A percentile compares a stretch with the other conserved stretches of the same genome.
phyloP scores from a whole-genome alignment of 2,329 filamentous ascomycete species.

The Pseudocercospora cruenta region DNA sequence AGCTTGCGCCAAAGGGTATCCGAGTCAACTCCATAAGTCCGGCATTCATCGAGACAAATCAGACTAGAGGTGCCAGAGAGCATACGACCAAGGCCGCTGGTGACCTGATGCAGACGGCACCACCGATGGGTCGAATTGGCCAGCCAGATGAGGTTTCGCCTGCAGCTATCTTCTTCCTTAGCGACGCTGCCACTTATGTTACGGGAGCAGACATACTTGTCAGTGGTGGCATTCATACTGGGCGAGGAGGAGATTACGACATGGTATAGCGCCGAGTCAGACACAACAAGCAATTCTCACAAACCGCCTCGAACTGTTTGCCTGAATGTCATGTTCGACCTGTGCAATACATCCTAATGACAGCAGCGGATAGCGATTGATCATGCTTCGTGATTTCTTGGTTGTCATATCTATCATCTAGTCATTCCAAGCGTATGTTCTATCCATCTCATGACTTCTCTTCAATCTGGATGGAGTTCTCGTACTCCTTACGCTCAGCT shows the following conservation, averaged over 20 bases:
- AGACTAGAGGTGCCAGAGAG: constrained; percentile 29
- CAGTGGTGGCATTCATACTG: constrained; percentile 34
- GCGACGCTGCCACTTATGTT: constrained; percentile 48
- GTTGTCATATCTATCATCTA: background rate
- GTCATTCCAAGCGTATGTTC: background rate
- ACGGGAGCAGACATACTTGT: constrained; percentile 44
- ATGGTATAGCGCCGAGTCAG: constrained; percentile 9
- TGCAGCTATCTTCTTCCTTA: constrained; percentile 47
- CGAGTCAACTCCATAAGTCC: constrained; percentile 35
- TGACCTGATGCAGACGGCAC: constrained; percentile 31
- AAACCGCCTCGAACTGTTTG: background rate
- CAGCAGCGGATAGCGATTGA: background rate
- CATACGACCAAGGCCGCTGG: constrained; percentile 26
- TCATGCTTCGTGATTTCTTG: background rate
- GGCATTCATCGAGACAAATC: constrained; percentile 33
- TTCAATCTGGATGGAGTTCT: constrained; percentile 18
- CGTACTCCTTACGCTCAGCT: constrained; percentile 18
- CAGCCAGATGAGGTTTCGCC: constrained; percentile 33
- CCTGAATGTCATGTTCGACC: background rate
- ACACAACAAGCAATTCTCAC: background rate
- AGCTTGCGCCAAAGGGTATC: constrained; percentile 39
- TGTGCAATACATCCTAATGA: background rate
- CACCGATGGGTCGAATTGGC: constrained; percentile 29
- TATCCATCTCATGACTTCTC: constrained; percentile 7
- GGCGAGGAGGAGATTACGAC: constrained; percentile 29